These are phyloP conservation scores for Musa itinerans DNA, from an alignment of 176 grass and related monocot species.

Conservation along the genomic window DNA sequence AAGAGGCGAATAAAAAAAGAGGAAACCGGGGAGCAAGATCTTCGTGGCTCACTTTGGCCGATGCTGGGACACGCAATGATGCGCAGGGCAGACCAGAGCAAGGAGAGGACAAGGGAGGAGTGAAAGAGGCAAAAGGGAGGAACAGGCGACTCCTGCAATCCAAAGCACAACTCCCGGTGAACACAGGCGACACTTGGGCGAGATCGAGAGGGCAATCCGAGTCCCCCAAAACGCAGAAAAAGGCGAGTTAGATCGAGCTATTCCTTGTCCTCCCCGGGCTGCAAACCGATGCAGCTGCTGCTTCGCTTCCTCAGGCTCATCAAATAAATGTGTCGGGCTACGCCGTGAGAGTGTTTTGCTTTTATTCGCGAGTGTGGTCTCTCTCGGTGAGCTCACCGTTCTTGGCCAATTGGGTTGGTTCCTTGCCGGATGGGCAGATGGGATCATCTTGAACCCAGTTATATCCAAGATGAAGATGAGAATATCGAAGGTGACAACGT, in stretches of 20 bases:
- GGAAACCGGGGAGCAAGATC: background rate
- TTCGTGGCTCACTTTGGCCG: background rate
- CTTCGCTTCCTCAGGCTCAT: background rate
- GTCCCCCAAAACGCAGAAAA: background rate
- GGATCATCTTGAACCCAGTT: too few species aligned
- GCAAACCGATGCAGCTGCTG: background rate
- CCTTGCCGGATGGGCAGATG: too few species aligned
- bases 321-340: background rate
- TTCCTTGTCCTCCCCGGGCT: background rate
- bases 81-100: background rate
- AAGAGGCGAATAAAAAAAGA: background rate
- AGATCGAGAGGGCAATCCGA: background rate
- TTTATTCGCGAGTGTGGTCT: too few species aligned
- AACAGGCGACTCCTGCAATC: background rate
- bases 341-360: background rate
- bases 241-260: background rate
- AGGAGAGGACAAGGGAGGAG: background rate
- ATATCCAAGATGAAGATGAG: too few species aligned
- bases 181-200: background rate
- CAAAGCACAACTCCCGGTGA: too few species aligned
- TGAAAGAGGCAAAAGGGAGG: background rate
- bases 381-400: too few species aligned
- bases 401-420: too few species aligned
- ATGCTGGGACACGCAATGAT: background rate
- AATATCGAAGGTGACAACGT: too few species aligned